These are phyloP conservation scores for Tetrastigma voinierianum DNA, from an alignment of 164 flowering plant species.

Conservation along the genomic window DNA sequence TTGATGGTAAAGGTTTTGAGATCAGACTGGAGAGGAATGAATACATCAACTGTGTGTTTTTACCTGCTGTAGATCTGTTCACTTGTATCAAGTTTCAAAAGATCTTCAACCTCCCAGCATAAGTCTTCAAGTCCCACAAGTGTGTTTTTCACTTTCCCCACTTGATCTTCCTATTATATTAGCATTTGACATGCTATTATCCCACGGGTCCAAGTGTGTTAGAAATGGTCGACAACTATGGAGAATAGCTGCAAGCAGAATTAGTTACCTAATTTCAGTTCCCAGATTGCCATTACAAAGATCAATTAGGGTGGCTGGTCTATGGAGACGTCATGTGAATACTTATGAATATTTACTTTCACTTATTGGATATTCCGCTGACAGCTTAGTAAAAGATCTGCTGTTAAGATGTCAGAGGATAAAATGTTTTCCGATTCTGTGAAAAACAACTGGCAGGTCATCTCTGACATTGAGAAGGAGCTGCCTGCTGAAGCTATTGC, in stretches of 20 bases:
- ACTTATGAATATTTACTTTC: conserved; percentile 55
- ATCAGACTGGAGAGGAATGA: conserved; percentile 45
- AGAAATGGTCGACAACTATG: conserved; percentile 70
- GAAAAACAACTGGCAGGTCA: conserved; percentile 42
- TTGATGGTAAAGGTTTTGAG: conserved; percentile 45
- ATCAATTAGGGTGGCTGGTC: conserved; percentile 32
- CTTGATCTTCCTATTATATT: conserved; percentile 40
- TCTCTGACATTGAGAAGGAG: conserved; percentile 55
- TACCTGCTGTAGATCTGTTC: conserved; percentile 31
- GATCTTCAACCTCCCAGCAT: conserved; percentile 48
- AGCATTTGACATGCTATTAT: conserved; percentile 22
- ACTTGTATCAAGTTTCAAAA: conserved; percentile 28
- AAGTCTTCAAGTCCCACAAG: conserved; percentile 40
- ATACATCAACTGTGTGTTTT: conserved; percentile 22
- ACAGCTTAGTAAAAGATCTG: conserved; percentile 27
- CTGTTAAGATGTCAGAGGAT: conserved; percentile 33
- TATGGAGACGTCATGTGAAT: conserved; percentile 61
- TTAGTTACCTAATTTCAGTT: conserved; percentile 29
- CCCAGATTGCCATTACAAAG: conserved; percentile 42
- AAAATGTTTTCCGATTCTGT: conserved; percentile 28
- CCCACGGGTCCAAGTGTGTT: conserved; percentile 29
- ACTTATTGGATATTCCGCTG: conserved; percentile 49
- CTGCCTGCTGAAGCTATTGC: conserved; percentile 68
- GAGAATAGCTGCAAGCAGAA: conserved; percentile 56
- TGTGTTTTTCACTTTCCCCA: conserved; percentile 49